A percentile compares a stretch with the other conserved stretches of the same genome.
phyloP scores from a whole-genome alignment of 371 early-diverging fungal species.

The Mortierella sp. region DNA sequence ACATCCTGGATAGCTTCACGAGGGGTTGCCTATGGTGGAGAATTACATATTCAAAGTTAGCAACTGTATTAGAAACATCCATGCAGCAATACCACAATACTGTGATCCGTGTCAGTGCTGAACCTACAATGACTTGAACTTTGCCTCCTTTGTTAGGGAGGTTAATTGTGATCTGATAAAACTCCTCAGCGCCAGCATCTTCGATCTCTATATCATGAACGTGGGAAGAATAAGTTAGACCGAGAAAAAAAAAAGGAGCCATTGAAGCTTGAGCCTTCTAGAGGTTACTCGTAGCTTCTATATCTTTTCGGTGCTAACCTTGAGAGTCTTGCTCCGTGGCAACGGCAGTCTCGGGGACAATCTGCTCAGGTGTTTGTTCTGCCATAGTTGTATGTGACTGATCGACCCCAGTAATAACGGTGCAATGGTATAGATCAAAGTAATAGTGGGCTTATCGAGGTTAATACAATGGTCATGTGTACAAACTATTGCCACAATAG shows the following conservation, averaged over 20 bases:
- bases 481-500: background rate
- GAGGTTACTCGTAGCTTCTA: background rate
- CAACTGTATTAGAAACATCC: background rate
- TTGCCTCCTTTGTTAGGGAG: slow-evolving; percentile 65
- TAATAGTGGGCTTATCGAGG: background rate
- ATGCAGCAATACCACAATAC: background rate
- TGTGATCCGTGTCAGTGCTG: background rate
- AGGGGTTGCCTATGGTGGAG: slow-evolving; percentile 68
- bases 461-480: background rate
- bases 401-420: background rate
- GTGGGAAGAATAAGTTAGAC: background rate
- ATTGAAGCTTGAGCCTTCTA: background rate
- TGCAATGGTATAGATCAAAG: slow-evolving; percentile 4
- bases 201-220: slow-evolving; percentile 30
- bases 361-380: slow-evolving; percentile 43
- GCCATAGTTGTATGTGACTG: slow-evolving; percentile 29
- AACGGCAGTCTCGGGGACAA: slow-evolving; percentile 37
- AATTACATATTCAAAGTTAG: background rate
- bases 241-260: background rate
- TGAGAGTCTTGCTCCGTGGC: slow-evolving; percentile 44
- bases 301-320: slow-evolving; percentile 22
- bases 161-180: slow-evolving; percentile 70
- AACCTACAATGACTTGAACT: slow-evolving; percentile 66
- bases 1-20: slow-evolving; percentile 88
- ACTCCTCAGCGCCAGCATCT: slow-evolving; percentile 63